These are phyloP conservation scores for Populus davidiana DNA, from an alignment of 345 rosid species.

Conservation along the genomic window DNA sequence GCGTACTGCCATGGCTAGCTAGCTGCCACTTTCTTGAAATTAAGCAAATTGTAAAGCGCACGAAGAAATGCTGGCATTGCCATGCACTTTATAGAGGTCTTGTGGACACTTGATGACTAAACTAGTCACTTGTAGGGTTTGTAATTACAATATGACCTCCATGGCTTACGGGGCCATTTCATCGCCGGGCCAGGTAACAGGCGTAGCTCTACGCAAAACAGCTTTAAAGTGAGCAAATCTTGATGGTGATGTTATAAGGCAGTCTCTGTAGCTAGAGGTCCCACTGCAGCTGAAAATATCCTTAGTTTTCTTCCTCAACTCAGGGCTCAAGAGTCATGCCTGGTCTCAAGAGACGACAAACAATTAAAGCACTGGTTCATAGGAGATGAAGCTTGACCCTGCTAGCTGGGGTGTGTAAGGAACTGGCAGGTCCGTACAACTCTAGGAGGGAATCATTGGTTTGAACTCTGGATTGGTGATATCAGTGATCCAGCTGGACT, in stretches of 20 bases:
- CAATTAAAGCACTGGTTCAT: not conserved
- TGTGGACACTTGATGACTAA: not conserved
- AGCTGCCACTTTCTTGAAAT: not conserved
- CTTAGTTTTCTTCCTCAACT: not conserved
- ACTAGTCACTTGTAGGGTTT: not conserved
- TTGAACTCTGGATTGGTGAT: not conserved
- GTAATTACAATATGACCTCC: conserved; percentile 2
- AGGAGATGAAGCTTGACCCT: not conserved
- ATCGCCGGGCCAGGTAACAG: not conserved
- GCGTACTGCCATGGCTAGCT: conserved; percentile 9
- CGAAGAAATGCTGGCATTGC: not conserved
- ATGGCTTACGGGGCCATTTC: not conserved
- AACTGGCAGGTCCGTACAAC: not conserved
- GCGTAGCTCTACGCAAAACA: too few relatives aligned
- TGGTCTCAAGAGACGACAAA: not conserved
- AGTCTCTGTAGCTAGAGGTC: too few relatives aligned
- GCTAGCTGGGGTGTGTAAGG: not conserved
- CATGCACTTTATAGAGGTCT: conserved; percentile 20
- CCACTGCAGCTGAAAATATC: not conserved
- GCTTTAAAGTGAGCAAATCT: too few relatives aligned
- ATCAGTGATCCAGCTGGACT: not conserved
- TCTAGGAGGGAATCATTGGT: not conserved
- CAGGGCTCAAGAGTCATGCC: too few relatives aligned
- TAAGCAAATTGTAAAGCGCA: not conserved
- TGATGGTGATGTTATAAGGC: too few relatives aligned